Percentiles rank a stretch among this genome's conserved stretches.
Evolutionary conservation across 768 basidiomycete species (phyloP).

Genomic region (Chiua virens): DNA sequence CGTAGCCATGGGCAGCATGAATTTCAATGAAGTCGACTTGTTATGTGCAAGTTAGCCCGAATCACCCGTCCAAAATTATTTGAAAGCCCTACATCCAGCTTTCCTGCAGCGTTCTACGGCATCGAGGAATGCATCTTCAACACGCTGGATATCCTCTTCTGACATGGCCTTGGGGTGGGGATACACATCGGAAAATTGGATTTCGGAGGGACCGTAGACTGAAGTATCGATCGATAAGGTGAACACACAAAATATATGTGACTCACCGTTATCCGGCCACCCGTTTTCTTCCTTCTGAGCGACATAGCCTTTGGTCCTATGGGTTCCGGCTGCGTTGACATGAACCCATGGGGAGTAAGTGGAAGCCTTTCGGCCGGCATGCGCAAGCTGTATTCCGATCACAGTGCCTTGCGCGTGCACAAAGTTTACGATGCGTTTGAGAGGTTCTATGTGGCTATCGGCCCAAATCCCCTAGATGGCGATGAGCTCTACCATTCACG

Average conservation of each 20-base stretch:
- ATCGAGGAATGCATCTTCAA: conserved; percentile 61
- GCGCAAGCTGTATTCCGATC: conserved; percentile 79
- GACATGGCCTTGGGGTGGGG: conserved; percentile 62
- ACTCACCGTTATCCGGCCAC: conserved; percentile 65
- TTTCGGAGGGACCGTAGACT: conserved; percentile 64
- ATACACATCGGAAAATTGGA: conserved; percentile 53
- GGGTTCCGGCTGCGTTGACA: conserved; percentile 33
- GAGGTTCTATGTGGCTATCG: conserved; percentile 69
- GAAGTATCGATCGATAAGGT: neutral
- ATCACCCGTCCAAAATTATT: neutral
- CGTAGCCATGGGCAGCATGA: conserved; percentile 66
- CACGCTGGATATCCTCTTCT: conserved; percentile 48
- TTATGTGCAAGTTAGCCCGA: conserved; percentile 7
- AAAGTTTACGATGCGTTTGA: conserved; percentile 74
- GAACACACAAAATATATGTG: neutral
- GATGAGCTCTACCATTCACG: neutral
- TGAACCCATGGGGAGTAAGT: conserved; percentile 69
- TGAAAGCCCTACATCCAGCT: conserved; percentile 54
- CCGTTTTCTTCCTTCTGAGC: conserved; percentile 56
- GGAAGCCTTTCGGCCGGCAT: conserved; percentile 72
- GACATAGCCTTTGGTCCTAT: conserved; percentile 31
- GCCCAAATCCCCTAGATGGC: conserved; percentile 61
- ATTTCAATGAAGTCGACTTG: conserved; percentile 71
- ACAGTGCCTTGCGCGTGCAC: conserved; percentile 65
- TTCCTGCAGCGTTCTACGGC: conserved; percentile 55